Base-by-base conservation (phyloP, 1,284 basidiomycete species). In the Ustilago hordei region DNA sequence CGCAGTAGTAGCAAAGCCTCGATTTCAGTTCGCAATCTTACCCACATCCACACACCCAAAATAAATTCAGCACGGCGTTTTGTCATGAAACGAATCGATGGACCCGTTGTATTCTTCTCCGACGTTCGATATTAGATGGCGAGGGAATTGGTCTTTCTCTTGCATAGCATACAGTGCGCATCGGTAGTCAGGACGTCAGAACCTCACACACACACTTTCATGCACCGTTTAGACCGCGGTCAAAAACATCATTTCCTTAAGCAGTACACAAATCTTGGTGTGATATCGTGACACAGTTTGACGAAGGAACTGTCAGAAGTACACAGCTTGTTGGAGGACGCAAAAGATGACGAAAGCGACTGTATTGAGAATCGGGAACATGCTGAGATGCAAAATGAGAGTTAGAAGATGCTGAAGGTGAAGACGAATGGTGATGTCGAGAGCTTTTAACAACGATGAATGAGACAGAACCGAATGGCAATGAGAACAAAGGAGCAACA, bases 191-290 rank as follows among this genome's bases (percentile, higher is more conserved):
- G 32, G 5, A 19, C 55, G 58, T 67, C 55, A 50, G 31, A 31
- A 28, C 56, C 55, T 58, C 45, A 53, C 52, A 58, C 66, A 62
- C 60, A 15, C 32, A 36, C 45, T 58, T 55, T 48, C 45, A 36
- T 17, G 48, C 31, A 31, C 48, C 48, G 48, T 50, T 15, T n/a
- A 63, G 60, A 69, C 66, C 60, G 48, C 13, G 60, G 50, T 62
- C 55, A 34, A 69, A 63, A 63, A 63, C 63, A 50, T 59, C 66
- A 69, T 69, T 15, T 69, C 60, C 60, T 63, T 55, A 59, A 63
- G 66, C 66, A 69, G 56, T 53, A 28, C 13, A 41, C 17, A 8
- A 41, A 17, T 28, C 35, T 34, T 8, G 8, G 23, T 50, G 31
- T 28, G 28, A 31, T 12, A 11, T 48, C 34, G 5, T 17, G 31